Evolutionary conservation across 306 rosid species (phyloP), one percentile per base, ranked within the genome.

Genomic region (Citrullus colocynthis): DNA sequence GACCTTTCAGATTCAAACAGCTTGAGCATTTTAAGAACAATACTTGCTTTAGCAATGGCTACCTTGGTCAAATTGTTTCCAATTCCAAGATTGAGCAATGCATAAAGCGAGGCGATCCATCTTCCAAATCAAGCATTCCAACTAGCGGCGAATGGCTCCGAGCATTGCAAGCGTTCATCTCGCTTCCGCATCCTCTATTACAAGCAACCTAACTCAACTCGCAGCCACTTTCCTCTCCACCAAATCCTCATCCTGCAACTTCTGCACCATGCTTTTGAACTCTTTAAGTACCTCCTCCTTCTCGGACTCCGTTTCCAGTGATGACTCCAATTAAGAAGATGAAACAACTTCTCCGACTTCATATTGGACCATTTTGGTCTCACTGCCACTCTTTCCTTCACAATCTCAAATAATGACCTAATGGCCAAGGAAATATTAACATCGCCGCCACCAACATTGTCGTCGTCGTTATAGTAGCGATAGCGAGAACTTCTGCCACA

Each of bases 1-100:
- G 85, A 66, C 4, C 55, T 78, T 36, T 89, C 80, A 7, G 90
- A 88, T 73, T 87, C 98, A 63, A 89, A 83, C 28, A 96, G 91
- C 88, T 79, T 87, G 54, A 96, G 88, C 98, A 96, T 91, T 80
- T 96, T 92, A 84, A 91, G 97, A 74, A 96, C 91, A 52, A 89
- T 89, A 9, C 99, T 98, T 45, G 94, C 84, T 85, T 96, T 90
- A 18, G 91, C 97, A 79, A 92, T 91, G 63, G 97, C 96, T 37
- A 91, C 93, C 84, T 91, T 96, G 66, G 91, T 96, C 99, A 83
- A 83, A 74, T 96, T 93, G 85, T 91, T 96, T 74, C 93, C 96
- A 87, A 96, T 92, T 61, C 92, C 99, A 73, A 96, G 96, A 84
- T 96, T 96, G 89, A 96, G 99, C 21, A 96, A 80, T 6, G 98